Evolutionary conservation across 225 moss, liverwort and hornwort species (phyloP), one percentile per base, ranked within the genome.

Genomic region (Marchantia polymorpha): DNA sequence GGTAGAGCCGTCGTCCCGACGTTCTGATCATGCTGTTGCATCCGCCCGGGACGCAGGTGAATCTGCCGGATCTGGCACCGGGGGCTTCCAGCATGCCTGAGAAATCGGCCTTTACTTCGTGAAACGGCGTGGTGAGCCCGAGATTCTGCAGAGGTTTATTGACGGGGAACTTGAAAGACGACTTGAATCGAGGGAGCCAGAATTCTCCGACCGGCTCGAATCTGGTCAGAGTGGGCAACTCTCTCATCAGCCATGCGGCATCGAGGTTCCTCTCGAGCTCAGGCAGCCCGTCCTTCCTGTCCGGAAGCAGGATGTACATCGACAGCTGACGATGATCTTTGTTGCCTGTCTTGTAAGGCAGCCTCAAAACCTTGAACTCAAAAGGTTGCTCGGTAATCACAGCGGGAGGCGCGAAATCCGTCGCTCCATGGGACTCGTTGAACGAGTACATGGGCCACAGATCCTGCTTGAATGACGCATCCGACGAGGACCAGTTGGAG

Each of bases 291-390:
- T 87, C 86, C 74, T 86, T 91, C 80, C 90, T 91, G 26, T 94
- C 91, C 8, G 96, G 96, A 8, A 97, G 84, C 10, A 97, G 20
- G 31, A 97, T 63, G 83, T 87, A 94, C 96, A 97, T 90, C 13
- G 96, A 94, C 75, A 97, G 92, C 52, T 74, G 77, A 52, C 96
- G 91, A 10, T 50, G 72, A 52, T 87, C 87, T 67, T 83, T 87
- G 83, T 85, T 86, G 1, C 69, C 58, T 3, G 85, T 85, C 39
- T 78, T 74, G 64, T 97, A 97, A 0, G 92, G 91, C 13, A 97
- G 79, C 65, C 92, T 90, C 64, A 97, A 85, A 7, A 83, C 93
- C 80, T 90, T 91, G 85, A 93, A 97, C 49, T 84, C 77, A 27
- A 87, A 87, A 15, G 82, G 85, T 48, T 79, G 70, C 64, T 82